Base-by-base conservation (phyloP, 1,284 basidiomycete species). In the Cutaneotrichosporon curvatum region DNA sequence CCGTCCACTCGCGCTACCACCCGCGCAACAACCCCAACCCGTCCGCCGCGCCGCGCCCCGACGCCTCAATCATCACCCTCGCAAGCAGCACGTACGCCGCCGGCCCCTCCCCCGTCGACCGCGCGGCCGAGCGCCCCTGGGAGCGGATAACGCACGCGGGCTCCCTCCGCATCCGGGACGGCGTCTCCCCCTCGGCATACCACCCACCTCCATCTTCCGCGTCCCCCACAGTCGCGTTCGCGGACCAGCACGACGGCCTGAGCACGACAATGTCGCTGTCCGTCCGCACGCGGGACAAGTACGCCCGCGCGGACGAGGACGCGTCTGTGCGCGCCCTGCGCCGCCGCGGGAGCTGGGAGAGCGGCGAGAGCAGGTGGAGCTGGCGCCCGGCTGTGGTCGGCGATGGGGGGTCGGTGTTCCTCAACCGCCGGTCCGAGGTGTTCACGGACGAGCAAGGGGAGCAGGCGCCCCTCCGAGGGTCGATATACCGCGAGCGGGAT, bases 21-120 rank as follows among this genome's bases (percentile, higher is more conserved):
- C 94, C 92, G 3, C 80, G 87, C 43, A 89, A 96, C 71, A 97
- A 97, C 67, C 92, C 92, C 3, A 81, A 85, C 18, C 94, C 94
- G 14, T 83, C 84, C 6, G 87, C 85, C 2, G 84, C 87, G 10
- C 92, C 92, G 0, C 75, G 82, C 20, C 89, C 94, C 64, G 91
- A 97, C 63, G 92, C 92, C 1, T 91, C 87, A 4, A 76, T 92
- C 41, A 75, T 96, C 37, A 97, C 92, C 0, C 80, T 97, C 11
- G 92, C 92, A 4, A 91, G 87, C 12, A 92, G 87, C 4, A 89
- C 87, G 1, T 92, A 87, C 66, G 89, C 80, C 0, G 74, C 83
- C 40, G 80, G 82, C 69, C 73, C 32, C 68, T 78, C 57, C 47
- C 44, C 37, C 20, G 28, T 35, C 44, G 23, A 37, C 42, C 37